Conservation (phyloP, 2,329 filamentous ascomycete genomes). For the Drechslerella dactyloides region DNA sequence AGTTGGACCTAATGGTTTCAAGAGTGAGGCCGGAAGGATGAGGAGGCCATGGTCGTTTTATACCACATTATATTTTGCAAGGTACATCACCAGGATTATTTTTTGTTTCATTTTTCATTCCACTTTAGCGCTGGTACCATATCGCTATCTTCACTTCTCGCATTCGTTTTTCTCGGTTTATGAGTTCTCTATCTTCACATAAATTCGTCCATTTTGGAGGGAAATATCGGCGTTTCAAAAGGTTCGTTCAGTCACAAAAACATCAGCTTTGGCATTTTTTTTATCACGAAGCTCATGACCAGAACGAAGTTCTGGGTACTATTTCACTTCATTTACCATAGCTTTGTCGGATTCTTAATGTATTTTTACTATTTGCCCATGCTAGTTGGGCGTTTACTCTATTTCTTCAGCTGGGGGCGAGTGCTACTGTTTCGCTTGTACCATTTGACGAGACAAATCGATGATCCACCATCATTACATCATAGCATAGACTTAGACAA, state of each 20-base stretch:
- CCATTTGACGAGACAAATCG: neutral
- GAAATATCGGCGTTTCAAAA: constrained; percentile 7
- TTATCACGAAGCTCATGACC: constrained; percentile 4
- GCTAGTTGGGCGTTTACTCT: constrained; percentile 1
- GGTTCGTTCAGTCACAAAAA: constrained; percentile 3
- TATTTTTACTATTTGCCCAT: neutral
- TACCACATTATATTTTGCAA: neutral
- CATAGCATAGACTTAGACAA: neutral
- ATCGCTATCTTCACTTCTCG: neutral
- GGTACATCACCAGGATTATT: neutral
- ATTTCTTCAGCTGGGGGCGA: constrained; percentile 6
- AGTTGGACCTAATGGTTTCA: neutral
- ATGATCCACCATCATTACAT: neutral
- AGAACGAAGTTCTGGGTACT: neutral
- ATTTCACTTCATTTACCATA: neutral
- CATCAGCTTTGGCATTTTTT: constrained; percentile 1
- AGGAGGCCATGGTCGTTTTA: neutral
- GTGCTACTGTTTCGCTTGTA: neutral
- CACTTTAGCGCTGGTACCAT: neutral
- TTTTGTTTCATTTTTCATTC: neutral
- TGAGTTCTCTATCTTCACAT: constrained; percentile 1
- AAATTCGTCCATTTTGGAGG: neutral
- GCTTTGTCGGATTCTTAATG: neutral
- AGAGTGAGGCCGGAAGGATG: neutral
- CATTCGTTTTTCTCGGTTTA: neutral